Conservation (phyloP, 140 eudicot species). For the Oenanthe javanica region DNA sequence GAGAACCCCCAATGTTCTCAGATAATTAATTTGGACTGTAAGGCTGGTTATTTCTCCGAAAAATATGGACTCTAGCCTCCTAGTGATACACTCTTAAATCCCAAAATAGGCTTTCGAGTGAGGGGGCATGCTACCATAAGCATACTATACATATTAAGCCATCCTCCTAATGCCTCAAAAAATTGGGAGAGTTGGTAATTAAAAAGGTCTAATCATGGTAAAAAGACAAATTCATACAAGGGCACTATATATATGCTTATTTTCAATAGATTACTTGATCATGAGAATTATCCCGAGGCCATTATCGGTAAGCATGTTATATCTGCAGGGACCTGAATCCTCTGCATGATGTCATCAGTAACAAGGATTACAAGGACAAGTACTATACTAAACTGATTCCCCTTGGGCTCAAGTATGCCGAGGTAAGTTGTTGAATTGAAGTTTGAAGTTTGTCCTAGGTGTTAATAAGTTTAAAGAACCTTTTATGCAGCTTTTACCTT, state of each 20-base stretch:
- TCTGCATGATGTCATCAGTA: constrained; percentile 59
- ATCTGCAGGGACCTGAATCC: constrained; percentile 61
- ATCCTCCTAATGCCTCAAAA: not conserved
- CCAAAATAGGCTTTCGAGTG: not conserved
- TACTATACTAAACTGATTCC: constrained; percentile 61
- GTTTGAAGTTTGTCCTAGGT: not conserved
- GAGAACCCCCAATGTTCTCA: not conserved
- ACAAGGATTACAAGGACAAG: constrained; percentile 63
- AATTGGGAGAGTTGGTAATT: not conserved
- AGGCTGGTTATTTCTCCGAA: not conserved
- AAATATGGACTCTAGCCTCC: not conserved
- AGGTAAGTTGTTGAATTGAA: not conserved
- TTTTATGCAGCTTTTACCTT: constrained; percentile 92
- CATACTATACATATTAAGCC: not conserved
- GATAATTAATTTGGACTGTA: not conserved
- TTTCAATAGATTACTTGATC: not conserved
- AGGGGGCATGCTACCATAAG: not conserved
- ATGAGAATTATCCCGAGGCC: not conserved
- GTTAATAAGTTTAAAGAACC: constrained; percentile 33
- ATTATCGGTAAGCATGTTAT: not conserved
- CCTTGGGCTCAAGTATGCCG: constrained; percentile 65
- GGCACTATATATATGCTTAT: not conserved
- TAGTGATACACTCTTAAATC: not conserved
- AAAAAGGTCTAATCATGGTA: not conserved
- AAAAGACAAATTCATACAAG: not conserved